Base-by-base conservation (phyloP, 768 basidiomycete genomes). In the Lenzites betulinus region DNA sequence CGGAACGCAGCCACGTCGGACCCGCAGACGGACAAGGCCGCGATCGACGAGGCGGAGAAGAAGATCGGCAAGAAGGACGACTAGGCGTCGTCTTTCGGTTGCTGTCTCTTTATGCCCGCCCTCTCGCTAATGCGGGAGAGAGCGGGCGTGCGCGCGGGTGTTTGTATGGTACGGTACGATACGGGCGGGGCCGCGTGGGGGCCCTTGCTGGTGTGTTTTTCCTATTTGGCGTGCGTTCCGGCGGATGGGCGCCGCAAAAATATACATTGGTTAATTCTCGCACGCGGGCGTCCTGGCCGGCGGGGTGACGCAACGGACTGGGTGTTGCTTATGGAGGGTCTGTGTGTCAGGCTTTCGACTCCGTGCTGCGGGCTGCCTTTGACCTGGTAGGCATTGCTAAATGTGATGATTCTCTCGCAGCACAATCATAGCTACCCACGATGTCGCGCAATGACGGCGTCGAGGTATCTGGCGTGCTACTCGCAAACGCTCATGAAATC, bases 41-140 rank as follows among this genome's bases (percentile, higher is more conserved):
- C 90, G 49, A 89, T 95, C 69, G 83, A 91, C 51, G 90, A 92
- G 70, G 94, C 93, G 22, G 93, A 95, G 77, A 95, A 95, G 77
- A 85, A 86, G 61, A 78, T 88, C 43, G 88, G 82, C 22, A 78
- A 82, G 73, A 92, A 92, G 79, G 93, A 96, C 76, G 91, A 93
- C 60, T 88, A 88, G 66, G 23, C 1, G 33, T 3, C 2, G 15
- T 33, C 25, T 41, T 41, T 16, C 35, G 11, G 26, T n/a, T 11
- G 30, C 6, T 33, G 30, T 33, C 30, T 33, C 11, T 5, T 33
- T n/a, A n/a, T n/a, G n/a, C n/a, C n/a, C n/a, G 30, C 30, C 11
- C 30, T 11, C 30, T 33, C 30, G 30, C n/a, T 36, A 30, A 18
- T n/a, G 3, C 33, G 49, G 9, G 33, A 20, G 30, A 22, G 7